Base-by-base conservation (phyloP, 192 early-diverging fungal genomes). In the Backusella tuberculispora region DNA sequence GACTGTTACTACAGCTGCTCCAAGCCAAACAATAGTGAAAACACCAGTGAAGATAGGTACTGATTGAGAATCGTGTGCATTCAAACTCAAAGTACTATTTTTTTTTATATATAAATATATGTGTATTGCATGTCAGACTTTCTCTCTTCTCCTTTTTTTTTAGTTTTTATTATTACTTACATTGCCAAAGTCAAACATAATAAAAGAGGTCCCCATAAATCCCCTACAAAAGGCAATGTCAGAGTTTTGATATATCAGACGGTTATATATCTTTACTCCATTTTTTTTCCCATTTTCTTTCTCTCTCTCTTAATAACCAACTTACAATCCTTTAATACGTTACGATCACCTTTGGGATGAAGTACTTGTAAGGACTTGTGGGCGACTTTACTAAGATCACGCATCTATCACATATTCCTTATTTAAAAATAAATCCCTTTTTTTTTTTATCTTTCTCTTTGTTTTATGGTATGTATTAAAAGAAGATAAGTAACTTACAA, bases 161-260 rank as follows among this genome's bases (percentile, higher is more conserved):
- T 15, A 3, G n/a, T 19, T 15, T 24, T 19, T 37, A 7, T 15
- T 14, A 15, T 56, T 0, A 63, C 72, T 64, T 73, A 73, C 72
- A 96, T 87, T 4, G 97, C 96, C 72, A 99, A 84, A 13, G 88
- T 87, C 45, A 99, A 86, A 70, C 97, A 99, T 73, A 99, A 89
- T 71, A 99, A 87, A 65, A 99, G 85, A 34, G 97, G 97, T 21
- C 97, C 97, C 97, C 97, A 98, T 8, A 96, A 83, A 81, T 97
- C 92, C 96, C 96, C 96, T 94, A 80, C 80, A 81, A 75, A 34
- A 34, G 2, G 29, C 29, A 34, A 34, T 34, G 2, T 34, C 29
- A 43, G 76, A 38, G 15, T 81, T 76, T 17, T 26, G 42, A 14
- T n/a, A 24, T 50, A 15, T 45, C 79, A 80, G 21, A 24, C 29